Evolutionary conservation across 495 filamentous ascomycete genomes (phyloP).

Genomic region (Pseudoneurospora amorphoporcata): DNA sequence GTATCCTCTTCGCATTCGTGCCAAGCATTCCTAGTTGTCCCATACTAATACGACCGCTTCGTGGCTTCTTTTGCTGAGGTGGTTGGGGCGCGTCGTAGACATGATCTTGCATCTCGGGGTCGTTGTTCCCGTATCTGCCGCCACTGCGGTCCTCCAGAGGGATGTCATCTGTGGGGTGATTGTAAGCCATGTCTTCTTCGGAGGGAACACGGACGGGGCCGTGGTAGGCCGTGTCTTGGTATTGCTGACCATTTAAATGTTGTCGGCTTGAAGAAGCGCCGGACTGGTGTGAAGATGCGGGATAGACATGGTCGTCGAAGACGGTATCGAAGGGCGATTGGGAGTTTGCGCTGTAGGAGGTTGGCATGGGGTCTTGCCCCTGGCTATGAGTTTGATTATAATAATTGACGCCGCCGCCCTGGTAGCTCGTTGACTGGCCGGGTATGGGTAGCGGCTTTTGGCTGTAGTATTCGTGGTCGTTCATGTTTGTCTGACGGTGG

Average conservation of each 20-base stretch:
- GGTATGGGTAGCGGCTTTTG: slow-evolving; percentile 31
- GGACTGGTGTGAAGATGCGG: slow-evolving; percentile 31
- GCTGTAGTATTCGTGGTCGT: slow-evolving; percentile 74
- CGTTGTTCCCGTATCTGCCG: slow-evolving; percentile 17
- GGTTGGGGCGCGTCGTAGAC: slow-evolving; percentile 32
- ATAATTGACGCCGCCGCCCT: slow-evolving; percentile 26
- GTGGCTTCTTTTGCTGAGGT: slow-evolving; percentile 13
- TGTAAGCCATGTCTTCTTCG: slow-evolving; percentile 27
- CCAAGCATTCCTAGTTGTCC: slow-evolving; percentile 41
- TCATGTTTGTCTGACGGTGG: slow-evolving; percentile 42
- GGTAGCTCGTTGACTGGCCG: slow-evolving; percentile 11
- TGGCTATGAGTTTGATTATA: slow-evolving; percentile 18
- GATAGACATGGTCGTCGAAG: slow-evolving; percentile 54
- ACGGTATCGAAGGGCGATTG: slow-evolving; percentile 46
- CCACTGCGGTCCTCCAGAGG: slow-evolving; percentile 47
- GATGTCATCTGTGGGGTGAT: slow-evolving; percentile 49
- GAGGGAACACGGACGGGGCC: slow-evolving; percentile 30
- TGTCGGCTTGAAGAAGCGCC: slow-evolving; percentile 20
- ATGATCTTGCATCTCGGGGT: slow-evolving; percentile 38
- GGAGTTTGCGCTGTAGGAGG: slow-evolving; percentile 17
- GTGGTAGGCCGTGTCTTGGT: slow-evolving; percentile 49
- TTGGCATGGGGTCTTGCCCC: slow-evolving; percentile 9
- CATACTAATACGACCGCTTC: slow-evolving; percentile 28
- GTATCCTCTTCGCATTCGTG: slow-evolving; percentile 46
- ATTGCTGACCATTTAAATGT: slow-evolving; percentile 38